These are phyloP conservation scores for Aspergillus oerlinghausenensis DNA, from an alignment of 2,329 filamentous ascomycete genomes.

Conservation along the genomic window DNA sequence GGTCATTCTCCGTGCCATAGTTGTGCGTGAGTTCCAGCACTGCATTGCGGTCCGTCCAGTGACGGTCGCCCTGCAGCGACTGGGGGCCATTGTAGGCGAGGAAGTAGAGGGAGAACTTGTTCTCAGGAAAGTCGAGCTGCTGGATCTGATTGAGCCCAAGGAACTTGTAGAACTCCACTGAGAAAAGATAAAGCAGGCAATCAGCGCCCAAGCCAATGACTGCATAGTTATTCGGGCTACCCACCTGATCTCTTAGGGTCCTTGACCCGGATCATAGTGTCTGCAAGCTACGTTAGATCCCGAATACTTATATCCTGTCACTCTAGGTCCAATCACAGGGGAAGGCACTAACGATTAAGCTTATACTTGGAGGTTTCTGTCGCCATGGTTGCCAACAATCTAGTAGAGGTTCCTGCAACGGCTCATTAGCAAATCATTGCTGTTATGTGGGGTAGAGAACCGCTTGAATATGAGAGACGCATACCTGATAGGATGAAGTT, in stretches of 20 bases:
- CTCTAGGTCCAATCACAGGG: neutral
- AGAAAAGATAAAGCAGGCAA: neutral
- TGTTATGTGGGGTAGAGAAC: conserved; percentile 2
- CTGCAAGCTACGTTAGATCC: conserved; percentile 23
- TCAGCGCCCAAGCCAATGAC: neutral
- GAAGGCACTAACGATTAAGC: conserved; percentile 54
- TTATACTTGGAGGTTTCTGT: conserved; percentile 61
- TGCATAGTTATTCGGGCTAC: conserved; percentile 14
- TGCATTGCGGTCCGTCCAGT: conserved; percentile 78
- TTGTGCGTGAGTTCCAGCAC: conserved; percentile 81
- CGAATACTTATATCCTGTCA: neutral
- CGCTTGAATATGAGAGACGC: neutral
- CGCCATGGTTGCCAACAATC: conserved; percentile 45
- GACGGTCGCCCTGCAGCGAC: conserved; percentile 67
- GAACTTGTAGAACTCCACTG: conserved; percentile 89
- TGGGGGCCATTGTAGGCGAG: conserved; percentile 77
- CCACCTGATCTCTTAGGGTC: conserved; percentile 76
- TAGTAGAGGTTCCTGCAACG: conserved; percentile 15
- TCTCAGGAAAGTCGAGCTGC: conserved; percentile 75
- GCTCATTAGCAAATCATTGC: conserved; percentile 13
- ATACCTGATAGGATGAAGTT: conserved; percentile 17
- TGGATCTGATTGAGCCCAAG: conserved; percentile 82
- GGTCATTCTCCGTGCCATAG: conserved; percentile 85
- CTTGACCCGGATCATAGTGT: conserved; percentile 81
- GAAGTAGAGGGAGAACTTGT: conserved; percentile 95